Evolutionary conservation across 257 asterid species (phyloP), one percentile per base, ranked within the genome.

Genomic region (Solanum bulbocastanum): DNA sequence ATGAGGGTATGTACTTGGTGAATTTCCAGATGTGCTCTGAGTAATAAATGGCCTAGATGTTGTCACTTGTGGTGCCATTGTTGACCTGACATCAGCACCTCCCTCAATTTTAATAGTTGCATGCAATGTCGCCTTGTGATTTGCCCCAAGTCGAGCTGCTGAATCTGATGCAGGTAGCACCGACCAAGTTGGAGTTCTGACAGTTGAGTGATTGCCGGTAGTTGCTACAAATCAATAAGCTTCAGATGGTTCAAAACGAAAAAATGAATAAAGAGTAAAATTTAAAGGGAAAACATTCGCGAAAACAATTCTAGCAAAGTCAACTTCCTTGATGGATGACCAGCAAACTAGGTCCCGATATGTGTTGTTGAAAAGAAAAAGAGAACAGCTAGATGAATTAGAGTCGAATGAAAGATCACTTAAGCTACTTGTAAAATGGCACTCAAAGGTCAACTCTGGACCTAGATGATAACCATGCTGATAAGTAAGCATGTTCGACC

Each of bases 141-240:
- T 95, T 60, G 93, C 87, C 72, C 91, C 94, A 86, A 71, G 71
- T 88, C 90, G 94, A 86, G 93, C 88, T 46, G 96, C 68, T 78
- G 92, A 89, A 56, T 88, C 89, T 87, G 96, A 87, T 69, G 92
- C 97, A 73, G 94, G 90, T 88, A 93, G 97, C 92, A 93, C 87
- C n/a, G 94, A 87, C 98, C 98, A 97, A 83, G 95, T 86, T 87
- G 98, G 98, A 86, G 94, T 91, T 91, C 92, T 95, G 88, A 52
- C 88, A 81, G 87, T 88, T 83, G 94, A 82, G 89, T 90, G 92
- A 82, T 89, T 87, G 81, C 93, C 94, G 71, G 95, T 52, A 90
- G 89, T 88, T 91, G 90, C 93, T 87, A 89, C 97, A 69, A 16
- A 81, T 27, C 68, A 30, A 81, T 81, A 81, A 81, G 85, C 85